phyloP scores from a whole-genome alignment of 2,329 filamentous ascomycete species.

The Ophiostoma tasmaniense region DNA sequence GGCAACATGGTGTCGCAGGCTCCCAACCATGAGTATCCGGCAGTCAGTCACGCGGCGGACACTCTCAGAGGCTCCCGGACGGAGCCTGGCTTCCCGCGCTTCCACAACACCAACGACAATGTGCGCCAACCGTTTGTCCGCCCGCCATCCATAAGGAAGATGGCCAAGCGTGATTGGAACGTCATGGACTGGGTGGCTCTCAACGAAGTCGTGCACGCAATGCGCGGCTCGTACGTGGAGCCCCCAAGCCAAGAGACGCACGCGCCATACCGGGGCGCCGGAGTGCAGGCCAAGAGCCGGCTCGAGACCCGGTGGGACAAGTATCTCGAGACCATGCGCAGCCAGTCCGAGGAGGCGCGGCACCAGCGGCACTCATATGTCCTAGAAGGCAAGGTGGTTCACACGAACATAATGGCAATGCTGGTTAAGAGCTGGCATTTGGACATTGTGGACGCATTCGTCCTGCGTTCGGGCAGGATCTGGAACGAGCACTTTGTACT shows the following conservation, averaged over 20 bases:
- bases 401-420: conserved; percentile 39
- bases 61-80: background rate
- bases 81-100: background rate
- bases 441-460: conserved; percentile 49
- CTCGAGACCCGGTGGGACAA: background rate
- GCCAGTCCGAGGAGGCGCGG: background rate
- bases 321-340: background rate
- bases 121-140: background rate
- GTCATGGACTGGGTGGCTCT: conserved; percentile 45
- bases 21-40: background rate
- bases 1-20: background rate
- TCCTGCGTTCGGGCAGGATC: conserved; percentile 33
- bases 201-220: conserved; percentile 42
- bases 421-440: conserved; percentile 48
- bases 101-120: background rate
- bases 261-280: background rate
- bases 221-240: conserved; percentile 34
- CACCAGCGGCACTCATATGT: conserved; percentile 14
- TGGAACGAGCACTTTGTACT: conserved; percentile 44
- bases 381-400: conserved; percentile 42
- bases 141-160: conserved; percentile 11
- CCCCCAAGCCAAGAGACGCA: conserved; percentile 19
- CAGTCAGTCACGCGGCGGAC: background rate
- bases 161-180: conserved; percentile 19
- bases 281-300: background rate